phyloP scores from a whole-genome alignment of 2,329 filamentous ascomycete genomes.

The Metarhizium humberi region DNA sequence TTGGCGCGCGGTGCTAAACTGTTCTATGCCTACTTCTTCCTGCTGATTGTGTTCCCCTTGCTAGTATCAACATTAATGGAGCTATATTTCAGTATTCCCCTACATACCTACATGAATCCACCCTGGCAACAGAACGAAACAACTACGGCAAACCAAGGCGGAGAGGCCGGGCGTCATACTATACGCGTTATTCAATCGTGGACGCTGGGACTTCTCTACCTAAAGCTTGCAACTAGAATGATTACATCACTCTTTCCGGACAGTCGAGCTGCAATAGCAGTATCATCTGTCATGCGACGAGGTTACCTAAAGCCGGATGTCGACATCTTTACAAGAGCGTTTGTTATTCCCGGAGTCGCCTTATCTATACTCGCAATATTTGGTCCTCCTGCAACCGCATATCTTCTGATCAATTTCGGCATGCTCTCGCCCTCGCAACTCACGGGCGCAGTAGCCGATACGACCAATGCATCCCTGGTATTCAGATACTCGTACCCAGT shows the following conservation, averaged over 20 bases:
- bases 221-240: slow-evolving; percentile 67
- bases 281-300: slow-evolving; percentile 62
- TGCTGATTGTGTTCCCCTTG: slow-evolving; percentile 72
- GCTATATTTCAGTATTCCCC: slow-evolving; percentile 77
- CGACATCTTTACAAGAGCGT: slow-evolving; percentile 69
- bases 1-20: slow-evolving; percentile 35
- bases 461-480: slow-evolving; percentile 25
- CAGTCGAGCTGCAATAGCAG: slow-evolving; percentile 63
- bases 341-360: slow-evolving; percentile 66
- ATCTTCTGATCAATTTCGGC: slow-evolving; percentile 17
- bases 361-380: slow-evolving; percentile 54
- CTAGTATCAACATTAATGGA: slow-evolving; percentile 74
- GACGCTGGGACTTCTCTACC: slow-evolving; percentile 85
- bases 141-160: slow-evolving; percentile 6
- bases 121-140: slow-evolving; percentile 18
- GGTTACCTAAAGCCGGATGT: slow-evolving; percentile 76
- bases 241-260: slow-evolving; percentile 58
- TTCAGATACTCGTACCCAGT: slow-evolving; percentile 63
- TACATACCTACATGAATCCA: slow-evolving; percentile 66
- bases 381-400: slow-evolving; percentile 52
- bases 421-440: slow-evolving; percentile 9
- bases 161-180: slow-evolving; percentile 43
- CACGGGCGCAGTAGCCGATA: slow-evolving; percentile 17
- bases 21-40: slow-evolving; percentile 64
- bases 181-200: slow-evolving; percentile 87